phyloP scores from a whole-genome alignment of 768 basidiomycete species.

The Collybia nuda region DNA sequence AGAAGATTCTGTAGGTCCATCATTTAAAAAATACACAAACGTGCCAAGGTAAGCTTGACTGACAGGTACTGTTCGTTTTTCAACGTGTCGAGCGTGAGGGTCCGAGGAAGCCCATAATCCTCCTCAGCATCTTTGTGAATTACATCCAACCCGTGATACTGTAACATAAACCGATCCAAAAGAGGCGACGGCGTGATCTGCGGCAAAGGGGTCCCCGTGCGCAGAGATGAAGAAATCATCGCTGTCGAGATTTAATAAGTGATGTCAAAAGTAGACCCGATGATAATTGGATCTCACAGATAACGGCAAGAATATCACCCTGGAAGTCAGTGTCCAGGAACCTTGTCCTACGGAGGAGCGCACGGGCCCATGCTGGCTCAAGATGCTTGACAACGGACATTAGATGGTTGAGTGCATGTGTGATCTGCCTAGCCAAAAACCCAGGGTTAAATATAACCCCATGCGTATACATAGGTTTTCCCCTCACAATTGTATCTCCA shows the following conservation, averaged over 20 bases:
- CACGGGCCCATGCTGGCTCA: slow-evolving; percentile 75
- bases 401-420: slow-evolving; percentile 69
- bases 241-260: slow-evolving; percentile 33
- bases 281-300: slow-evolving; percentile 48
- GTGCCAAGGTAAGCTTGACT: slow-evolving; percentile 22
- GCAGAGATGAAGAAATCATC: slow-evolving; percentile 75
- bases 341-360: slow-evolving; percentile 72
- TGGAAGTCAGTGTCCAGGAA: slow-evolving; percentile 80
- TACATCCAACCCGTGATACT: slow-evolving; percentile 61
- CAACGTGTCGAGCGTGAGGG: slow-evolving; percentile 70
- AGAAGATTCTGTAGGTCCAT: slow-evolving; percentile 50
- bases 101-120: slow-evolving; percentile 70
- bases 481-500: slow-evolving; percentile 66
- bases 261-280: not conserved
- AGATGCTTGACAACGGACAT: slow-evolving; percentile 71
- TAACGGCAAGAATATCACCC: slow-evolving; percentile 81
- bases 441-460: not conserved
- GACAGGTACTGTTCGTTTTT: slow-evolving; percentile 79
- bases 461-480: not conserved
- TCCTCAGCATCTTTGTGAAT: slow-evolving; percentile 72
- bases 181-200: slow-evolving; percentile 85
- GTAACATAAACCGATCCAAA: slow-evolving; percentile 45
- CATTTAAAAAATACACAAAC: not conserved
- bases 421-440: slow-evolving; percentile 51
- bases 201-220: slow-evolving; percentile 73